A percentile compares a stretch with the other conserved stretches of the same genome.
Evolutionary conservation across 331 rosid genomes (phyloP).

Genomic region (Erythrophleum ivorense): DNA sequence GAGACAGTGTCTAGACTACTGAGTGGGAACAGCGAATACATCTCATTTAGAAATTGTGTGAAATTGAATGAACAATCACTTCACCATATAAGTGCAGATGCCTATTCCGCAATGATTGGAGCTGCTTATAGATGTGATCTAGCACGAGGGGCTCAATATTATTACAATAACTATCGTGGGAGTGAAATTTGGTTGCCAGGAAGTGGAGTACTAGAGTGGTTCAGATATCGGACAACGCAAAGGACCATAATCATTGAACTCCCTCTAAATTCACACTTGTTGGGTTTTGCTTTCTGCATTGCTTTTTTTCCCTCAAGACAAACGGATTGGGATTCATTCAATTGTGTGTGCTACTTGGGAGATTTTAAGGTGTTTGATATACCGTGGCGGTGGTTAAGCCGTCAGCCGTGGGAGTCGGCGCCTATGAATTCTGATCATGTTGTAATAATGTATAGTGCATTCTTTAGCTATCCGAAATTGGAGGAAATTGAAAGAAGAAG

Average conservation of each 20-base stretch:
- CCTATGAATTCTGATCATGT: not conserved
- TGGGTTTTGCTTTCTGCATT: not conserved
- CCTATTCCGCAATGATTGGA: not conserved
- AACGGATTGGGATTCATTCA: fast-evolving
- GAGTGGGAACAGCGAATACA: not conserved
- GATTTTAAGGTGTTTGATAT: not conserved
- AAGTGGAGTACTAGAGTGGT: slow-evolving; percentile 2
- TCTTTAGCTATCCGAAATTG: fast-evolving
- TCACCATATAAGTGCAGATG: not conserved
- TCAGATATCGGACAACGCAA: not conserved
- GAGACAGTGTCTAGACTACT: not conserved
- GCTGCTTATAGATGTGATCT: too few species aligned
- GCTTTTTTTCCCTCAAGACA: not conserved
- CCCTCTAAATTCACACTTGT: not conserved
- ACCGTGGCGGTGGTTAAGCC: too few species aligned
- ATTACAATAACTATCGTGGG: too few species aligned
- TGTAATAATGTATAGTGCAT: not conserved
- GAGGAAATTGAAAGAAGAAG: not conserved
- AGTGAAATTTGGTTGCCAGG: not conserved
- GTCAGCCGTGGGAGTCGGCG: too few species aligned
- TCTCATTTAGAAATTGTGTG: not conserved
- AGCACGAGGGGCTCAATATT: too few species aligned
- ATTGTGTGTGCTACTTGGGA: not conserved
- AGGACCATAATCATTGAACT: not conserved
- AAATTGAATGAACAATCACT: not conserved